Conservation (phyloP, 2,329 filamentous ascomycete genomes). For the Thyridium curvatum region DNA sequence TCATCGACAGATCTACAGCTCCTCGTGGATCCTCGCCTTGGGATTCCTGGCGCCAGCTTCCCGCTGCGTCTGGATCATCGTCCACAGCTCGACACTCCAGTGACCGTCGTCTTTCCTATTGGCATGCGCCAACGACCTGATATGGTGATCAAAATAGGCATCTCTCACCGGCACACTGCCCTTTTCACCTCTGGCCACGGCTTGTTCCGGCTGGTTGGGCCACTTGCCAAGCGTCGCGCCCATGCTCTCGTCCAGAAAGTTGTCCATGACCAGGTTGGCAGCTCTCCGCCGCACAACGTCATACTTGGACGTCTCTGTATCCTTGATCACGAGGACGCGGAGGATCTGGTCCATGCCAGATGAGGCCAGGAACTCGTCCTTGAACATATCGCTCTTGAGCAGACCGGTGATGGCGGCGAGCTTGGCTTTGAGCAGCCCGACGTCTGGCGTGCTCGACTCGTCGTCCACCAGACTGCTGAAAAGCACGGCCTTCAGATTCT, state of each 20-base stretch:
- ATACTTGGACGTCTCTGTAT: slow-evolving; percentile 40
- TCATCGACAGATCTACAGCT: slow-evolving; percentile 4
- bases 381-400: slow-evolving; percentile 45
- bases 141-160: slow-evolving; percentile 49
- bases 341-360: slow-evolving; percentile 49
- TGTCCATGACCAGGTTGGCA: slow-evolving; percentile 55
- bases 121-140: slow-evolving; percentile 29
- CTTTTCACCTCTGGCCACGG: slow-evolving; percentile 18
- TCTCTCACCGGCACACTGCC: slow-evolving; percentile 20
- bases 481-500: not conserved
- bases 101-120: slow-evolving; percentile 25
- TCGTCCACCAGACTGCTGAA: slow-evolving; percentile 2
- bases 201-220: slow-evolving; percentile 33
- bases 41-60: slow-evolving; percentile 10
- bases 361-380: slow-evolving; percentile 46
- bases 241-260: slow-evolving; percentile 60
- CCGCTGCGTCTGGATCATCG: slow-evolving; percentile 21
- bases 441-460: slow-evolving; percentile 4
- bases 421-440: slow-evolving; percentile 25
- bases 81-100: slow-evolving; percentile 33
- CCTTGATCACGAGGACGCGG: slow-evolving; percentile 34
- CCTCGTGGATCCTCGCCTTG: slow-evolving; percentile 5
- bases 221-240: slow-evolving; percentile 52
- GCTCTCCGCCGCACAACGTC: slow-evolving; percentile 45
- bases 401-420: slow-evolving; percentile 50